Base-by-base conservation (phyloP, 2,329 filamentous ascomycete species). In the Claviceps pusilla region DNA sequence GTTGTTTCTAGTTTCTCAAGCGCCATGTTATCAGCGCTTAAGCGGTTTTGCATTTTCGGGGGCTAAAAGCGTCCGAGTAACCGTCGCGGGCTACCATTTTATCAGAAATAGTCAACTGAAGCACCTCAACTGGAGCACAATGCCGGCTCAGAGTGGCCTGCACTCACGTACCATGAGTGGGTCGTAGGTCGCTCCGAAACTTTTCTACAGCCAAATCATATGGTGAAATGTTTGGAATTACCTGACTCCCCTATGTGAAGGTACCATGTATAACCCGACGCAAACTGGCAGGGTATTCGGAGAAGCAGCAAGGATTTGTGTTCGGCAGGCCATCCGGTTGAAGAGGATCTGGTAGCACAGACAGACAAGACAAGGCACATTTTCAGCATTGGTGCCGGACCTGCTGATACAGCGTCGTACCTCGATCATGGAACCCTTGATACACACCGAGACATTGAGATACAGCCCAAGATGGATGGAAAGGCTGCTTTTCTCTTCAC, bases 311-410 rank as follows among this genome's bases (percentile, higher is more conserved):
- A 55, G 51, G 51, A 45, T 50, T 51, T 54, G 45, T 42, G 50
- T 53, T 58, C 55, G 58, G 58, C 48, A 59, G 55, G 57, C 54
- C 58, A 57, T 59, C 58, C 58, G 58, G 55, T 52, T 43, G 33
- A 51, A 29, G 31, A 39, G 50, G 47, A 24, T 24, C 24, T 24
- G 24, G 51, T 53, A 19, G 33, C 50, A 53, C 50, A 47, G 33
- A 33, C 29, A 31, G 3, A 33, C n/a, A 37, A 33, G 31, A 51
- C 47, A n/a, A 19, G 7, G 42, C 19, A 28, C n/a, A 39, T 37
- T 45, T 14, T 10, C 49, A 28, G 37, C 37, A 42, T 7, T 41
- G 12, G 35, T 16, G 10, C 24, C 35, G 19, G 19, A 7, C 35
- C 48, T 33, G 6, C 28, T 51, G 49, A 19, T 51, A 24, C 50